Conservation (phyloP, 208 protist genomes). For the Leishmania arabica region DNA sequence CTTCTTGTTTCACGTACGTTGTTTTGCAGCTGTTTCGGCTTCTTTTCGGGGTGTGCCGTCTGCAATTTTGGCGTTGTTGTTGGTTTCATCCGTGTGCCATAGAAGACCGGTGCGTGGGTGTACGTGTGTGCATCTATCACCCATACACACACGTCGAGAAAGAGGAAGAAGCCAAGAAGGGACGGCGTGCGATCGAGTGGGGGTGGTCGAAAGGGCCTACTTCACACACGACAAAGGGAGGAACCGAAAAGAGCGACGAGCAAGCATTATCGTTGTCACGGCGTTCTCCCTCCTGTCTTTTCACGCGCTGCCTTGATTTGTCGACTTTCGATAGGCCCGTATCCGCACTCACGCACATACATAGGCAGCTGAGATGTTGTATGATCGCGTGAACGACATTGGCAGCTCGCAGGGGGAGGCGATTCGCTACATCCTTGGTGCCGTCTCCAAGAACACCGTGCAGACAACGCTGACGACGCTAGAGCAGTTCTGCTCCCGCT, state of each 20-base stretch:
- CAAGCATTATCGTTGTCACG: neutral
- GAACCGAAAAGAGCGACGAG: constrained; percentile 8
- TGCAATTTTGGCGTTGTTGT: neutral
- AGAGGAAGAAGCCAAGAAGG: neutral
- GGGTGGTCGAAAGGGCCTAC: neutral
- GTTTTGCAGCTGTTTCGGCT: neutral
- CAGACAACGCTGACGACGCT: constrained; percentile 75
- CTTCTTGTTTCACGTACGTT: neutral
- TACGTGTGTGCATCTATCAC: neutral
- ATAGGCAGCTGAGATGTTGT: constrained; percentile 47
- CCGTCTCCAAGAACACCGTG: constrained; percentile 71
- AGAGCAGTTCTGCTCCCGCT: constrained; percentile 61
- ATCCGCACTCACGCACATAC: neutral
- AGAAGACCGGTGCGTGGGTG: neutral
- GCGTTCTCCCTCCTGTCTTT: neutral
- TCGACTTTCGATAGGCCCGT: neutral
- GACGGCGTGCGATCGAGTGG: neutral
- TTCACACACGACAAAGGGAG: constrained; percentile 11
- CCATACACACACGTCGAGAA: neutral
- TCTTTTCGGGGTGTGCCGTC: neutral
- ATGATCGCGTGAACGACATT: constrained; percentile 81
- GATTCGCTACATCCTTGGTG: constrained; percentile 72
- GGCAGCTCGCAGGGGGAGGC: constrained; percentile 62
- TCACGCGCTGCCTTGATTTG: neutral
- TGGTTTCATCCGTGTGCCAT: neutral